Percentiles rank a stretch among this genome's conserved stretches.
Conservation (phyloP, 805 yeast species). For the Pichia exigua region DNA sequence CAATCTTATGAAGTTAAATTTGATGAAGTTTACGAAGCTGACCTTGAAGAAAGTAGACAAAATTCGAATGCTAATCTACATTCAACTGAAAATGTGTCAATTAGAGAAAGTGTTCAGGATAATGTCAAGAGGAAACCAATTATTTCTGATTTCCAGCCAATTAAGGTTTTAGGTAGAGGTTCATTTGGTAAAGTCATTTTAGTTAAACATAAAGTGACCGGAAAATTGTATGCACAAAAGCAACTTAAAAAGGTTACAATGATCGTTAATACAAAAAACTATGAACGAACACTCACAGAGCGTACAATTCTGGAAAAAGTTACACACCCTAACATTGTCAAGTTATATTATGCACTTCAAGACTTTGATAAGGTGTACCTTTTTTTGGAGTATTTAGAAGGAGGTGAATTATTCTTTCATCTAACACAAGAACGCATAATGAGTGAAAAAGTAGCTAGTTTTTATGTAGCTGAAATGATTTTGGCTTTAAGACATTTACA, state of each 20-base stretch:
- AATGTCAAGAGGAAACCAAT: slow-evolving; percentile 13
- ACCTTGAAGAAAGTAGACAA: slow-evolving; percentile 20
- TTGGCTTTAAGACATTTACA: slow-evolving; percentile 73
- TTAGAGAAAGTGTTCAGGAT: background rate
- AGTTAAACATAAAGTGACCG: slow-evolving; percentile 57
- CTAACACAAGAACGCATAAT: slow-evolving; percentile 40
- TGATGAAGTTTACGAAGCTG: slow-evolving; percentile 30
- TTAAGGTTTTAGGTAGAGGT: slow-evolving; percentile 78
- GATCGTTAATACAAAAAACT: slow-evolving; percentile 45
- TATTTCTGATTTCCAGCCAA: slow-evolving; percentile 57
- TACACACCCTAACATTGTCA: slow-evolving; percentile 75
- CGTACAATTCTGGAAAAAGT: slow-evolving; percentile 63
- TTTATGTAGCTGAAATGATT: slow-evolving; percentile 74
- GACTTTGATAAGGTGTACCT: slow-evolving; percentile 70
- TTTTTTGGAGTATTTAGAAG: slow-evolving; percentile 74
- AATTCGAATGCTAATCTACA: slow-evolving; percentile 4
- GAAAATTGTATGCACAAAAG: slow-evolving; percentile 74
- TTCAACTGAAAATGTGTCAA: background rate
- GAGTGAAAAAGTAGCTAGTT: slow-evolving; percentile 62
- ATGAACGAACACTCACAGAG: slow-evolving; percentile 77
- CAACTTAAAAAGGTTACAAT: slow-evolving; percentile 78
- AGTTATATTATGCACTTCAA: slow-evolving; percentile 75
- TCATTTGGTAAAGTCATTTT: slow-evolving; percentile 82
- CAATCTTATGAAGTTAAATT: slow-evolving; percentile 44
- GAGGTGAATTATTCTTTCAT: slow-evolving; percentile 77